phyloP scores from a whole-genome alignment of 106 monocot genomes.

The Phalaenopsis aphrodite region DNA sequence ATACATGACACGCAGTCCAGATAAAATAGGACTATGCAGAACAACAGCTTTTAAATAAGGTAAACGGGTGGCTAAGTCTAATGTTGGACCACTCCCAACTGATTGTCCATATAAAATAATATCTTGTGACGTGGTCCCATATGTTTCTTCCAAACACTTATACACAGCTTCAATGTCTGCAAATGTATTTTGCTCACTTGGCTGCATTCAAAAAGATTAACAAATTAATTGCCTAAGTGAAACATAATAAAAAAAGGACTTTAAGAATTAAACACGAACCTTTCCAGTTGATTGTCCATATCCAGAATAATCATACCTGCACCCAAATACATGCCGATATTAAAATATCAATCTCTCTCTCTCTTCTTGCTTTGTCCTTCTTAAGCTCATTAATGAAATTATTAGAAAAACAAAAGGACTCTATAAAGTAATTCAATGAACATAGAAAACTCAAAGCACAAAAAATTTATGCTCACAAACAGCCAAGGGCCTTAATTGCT shows the following conservation, averaged over 20 bases:
- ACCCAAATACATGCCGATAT: not conserved
- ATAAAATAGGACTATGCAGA: conserved; percentile 92
- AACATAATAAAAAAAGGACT: not conserved
- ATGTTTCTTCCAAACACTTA: conserved; percentile 59
- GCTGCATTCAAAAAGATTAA: conserved; percentile 31
- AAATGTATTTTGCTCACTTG: conserved; percentile 93
- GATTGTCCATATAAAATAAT: conserved; percentile 95
- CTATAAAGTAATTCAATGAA: not conserved
- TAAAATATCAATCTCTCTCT: not conserved
- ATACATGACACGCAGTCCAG: conserved; percentile 91
- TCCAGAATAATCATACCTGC: conserved; percentile 96
- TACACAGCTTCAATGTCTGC: conserved; percentile 81
- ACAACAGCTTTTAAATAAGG: conserved; percentile 69
- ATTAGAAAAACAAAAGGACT: not conserved
- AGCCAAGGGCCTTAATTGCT: not conserved
- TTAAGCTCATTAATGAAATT: not conserved
- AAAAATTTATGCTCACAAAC: not conserved
- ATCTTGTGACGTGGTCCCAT: conserved; percentile 47
- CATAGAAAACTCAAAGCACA: not conserved
- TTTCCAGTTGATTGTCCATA: conserved; percentile 87
- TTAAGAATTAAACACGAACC: conserved; percentile 24
- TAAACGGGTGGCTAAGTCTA: conserved; percentile 61
- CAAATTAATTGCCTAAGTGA: not conserved
- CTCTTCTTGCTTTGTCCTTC: not conserved
- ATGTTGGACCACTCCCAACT: conserved; percentile 94